Conservation (phyloP, 2,329 filamentous ascomycete species). For the Phialophora tarda region DNA sequence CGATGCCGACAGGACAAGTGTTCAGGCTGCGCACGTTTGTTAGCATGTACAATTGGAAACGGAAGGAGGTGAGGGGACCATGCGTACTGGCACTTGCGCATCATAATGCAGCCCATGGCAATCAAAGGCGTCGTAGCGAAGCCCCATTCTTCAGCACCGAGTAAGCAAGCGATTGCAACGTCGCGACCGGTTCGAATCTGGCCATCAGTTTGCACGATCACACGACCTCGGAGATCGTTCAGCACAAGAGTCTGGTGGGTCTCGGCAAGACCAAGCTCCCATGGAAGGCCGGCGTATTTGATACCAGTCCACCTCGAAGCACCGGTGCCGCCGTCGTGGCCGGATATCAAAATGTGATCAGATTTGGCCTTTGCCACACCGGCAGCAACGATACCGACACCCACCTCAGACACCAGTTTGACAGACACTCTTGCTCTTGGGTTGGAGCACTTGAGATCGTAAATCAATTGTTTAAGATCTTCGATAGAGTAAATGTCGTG, state of each 20-base stretch:
- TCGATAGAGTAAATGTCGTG: conserved; percentile 99
- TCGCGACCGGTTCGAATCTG: conserved; percentile 91
- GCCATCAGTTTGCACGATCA: conserved; percentile 94
- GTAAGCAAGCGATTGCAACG: conserved; percentile 89
- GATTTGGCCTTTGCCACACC: conserved; percentile 98
- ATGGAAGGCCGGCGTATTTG: conserved; percentile 96
- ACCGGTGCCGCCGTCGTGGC: conserved; percentile 95
- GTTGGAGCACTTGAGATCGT: conserved; percentile 95
- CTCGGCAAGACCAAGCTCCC: conserved; percentile 95
- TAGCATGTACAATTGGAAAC: conserved; percentile 2
- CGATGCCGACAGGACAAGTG: conserved; percentile 90
- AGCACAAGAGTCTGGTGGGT: conserved; percentile 95
- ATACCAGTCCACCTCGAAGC: conserved; percentile 98
- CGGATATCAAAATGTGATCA: conserved; percentile 94
- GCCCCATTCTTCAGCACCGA: conserved; percentile 97
- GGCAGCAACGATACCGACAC: conserved; percentile 95
- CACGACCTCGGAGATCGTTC: conserved; percentile 93
- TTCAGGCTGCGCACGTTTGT: conserved; percentile 55
- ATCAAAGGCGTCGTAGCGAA: conserved; percentile 95
- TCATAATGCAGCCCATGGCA: conserved; percentile 96
- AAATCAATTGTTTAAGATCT: conserved; percentile 96
- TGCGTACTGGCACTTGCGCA: conserved; percentile 64
- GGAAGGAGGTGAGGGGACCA: background rate
- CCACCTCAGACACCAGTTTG: conserved; percentile 96
- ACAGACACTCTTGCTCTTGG: conserved; percentile 91